A percentile compares a stretch with the other conserved stretches of the same genome.
phyloP scores from a whole-genome alignment of 2,329 filamentous ascomycete genomes.

The Chrysosporium queenslandicum region DNA sequence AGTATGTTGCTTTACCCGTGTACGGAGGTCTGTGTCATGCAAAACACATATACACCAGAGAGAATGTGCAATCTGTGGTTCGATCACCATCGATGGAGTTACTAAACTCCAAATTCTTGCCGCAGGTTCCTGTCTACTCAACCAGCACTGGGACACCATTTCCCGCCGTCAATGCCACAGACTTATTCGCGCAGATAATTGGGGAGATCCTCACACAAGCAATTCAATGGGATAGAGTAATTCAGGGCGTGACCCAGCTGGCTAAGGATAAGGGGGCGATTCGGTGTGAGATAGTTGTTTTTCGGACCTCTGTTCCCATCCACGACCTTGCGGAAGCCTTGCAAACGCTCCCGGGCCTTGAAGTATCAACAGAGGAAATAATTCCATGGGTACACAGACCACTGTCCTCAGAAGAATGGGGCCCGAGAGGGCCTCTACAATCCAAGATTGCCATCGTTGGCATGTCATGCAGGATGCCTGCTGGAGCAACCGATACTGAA shows the following conservation, averaged over 20 bases:
- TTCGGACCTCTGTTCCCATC: slow-evolving; percentile 23
- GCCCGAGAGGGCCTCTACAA: background rate
- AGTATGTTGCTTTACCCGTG: slow-evolving; percentile 21
- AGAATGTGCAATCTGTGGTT: slow-evolving; percentile 17
- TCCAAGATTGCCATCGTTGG: slow-evolving; percentile 13
- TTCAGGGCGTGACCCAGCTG: slow-evolving; percentile 19
- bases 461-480: slow-evolving; percentile 5
- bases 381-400: background rate
- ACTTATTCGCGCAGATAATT: slow-evolving; percentile 19
- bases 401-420: background rate
- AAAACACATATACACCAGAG: slow-evolving; percentile 38
- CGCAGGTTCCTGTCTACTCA: slow-evolving; percentile 16
- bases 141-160: slow-evolving; percentile 18
- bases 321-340: slow-evolving; percentile 22
- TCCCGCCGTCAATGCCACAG: slow-evolving; percentile 9
- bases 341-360: background rate
- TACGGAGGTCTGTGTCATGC: slow-evolving; percentile 31
- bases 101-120: background rate
- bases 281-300: slow-evolving; percentile 21
- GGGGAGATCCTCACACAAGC: slow-evolving; percentile 19
- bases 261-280: slow-evolving; percentile 14
- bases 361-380: slow-evolving; percentile 17
- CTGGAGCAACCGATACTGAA: slow-evolving; percentile 19
- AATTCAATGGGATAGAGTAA: slow-evolving; percentile 20
- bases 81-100: background rate